A percentile compares a stretch with the other conserved stretches of the same genome.
phyloP scores from a whole-genome alignment of 176 grass and related monocot genomes.

The Juncus inflexus region DNA sequence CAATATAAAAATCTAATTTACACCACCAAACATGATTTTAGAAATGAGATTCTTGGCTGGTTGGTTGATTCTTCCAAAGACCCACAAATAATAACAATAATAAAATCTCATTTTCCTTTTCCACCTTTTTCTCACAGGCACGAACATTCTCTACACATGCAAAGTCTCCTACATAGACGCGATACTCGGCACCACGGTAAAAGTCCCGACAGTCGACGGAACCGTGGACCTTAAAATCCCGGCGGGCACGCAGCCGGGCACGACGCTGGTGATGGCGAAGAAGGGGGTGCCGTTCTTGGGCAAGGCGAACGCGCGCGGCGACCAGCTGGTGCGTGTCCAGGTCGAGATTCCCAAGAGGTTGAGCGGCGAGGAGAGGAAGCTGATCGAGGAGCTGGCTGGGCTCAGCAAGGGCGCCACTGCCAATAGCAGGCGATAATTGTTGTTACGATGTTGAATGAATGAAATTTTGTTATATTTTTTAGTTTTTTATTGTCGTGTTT shows the following conservation, averaged over 20 bases:
- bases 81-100: no score
- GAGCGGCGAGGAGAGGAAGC: conserved; percentile 77
- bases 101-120: no score
- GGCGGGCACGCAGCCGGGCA: conserved; percentile 74
- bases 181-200: conserved; percentile 83
- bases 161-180: conserved; percentile 99
- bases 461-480: no score
- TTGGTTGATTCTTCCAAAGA: no score
- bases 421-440: conserved; percentile 55
- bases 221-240: conserved; percentile 93
- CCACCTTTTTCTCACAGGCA: background rate
- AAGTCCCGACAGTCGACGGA: conserved; percentile 92
- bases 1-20: no score
- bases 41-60: no score
- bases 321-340: conserved; percentile 90
- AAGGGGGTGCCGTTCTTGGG: conserved; percentile 86
- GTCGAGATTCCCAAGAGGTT: conserved; percentile 96
- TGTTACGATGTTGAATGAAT: no score
- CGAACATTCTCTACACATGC: conserved; percentile 86
- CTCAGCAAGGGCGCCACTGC: conserved; percentile 61
- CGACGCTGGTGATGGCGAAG: conserved; percentile 95
- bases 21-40: no score
- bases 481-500: no score
- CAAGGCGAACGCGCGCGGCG: conserved; percentile 77
- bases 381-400: conserved; percentile 83